Evolutionary conservation across 2,329 filamentous ascomycete species (phyloP).

Genomic region (Fusarium odoratissimum): DNA sequence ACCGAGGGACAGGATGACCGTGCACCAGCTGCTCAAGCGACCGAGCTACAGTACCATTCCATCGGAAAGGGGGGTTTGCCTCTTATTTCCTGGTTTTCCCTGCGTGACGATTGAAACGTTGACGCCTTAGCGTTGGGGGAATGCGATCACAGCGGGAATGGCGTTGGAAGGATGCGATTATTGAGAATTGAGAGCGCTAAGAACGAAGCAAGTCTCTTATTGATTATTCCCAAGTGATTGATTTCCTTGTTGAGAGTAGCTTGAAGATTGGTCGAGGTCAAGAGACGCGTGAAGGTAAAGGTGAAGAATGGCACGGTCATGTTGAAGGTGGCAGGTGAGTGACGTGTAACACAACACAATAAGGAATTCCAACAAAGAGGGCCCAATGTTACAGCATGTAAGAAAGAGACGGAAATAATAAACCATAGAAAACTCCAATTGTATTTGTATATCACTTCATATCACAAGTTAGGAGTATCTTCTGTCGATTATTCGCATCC

Average conservation of each 20-base stretch:
- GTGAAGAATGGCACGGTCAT: background rate
- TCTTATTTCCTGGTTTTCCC: background rate
- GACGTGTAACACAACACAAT: background rate
- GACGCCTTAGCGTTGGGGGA: conserved; percentile 25
- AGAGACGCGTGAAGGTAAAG: background rate
- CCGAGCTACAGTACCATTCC: conserved; percentile 27
- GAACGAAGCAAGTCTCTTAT: background rate
- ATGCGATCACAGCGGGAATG: conserved; percentile 25
- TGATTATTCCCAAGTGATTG: background rate
- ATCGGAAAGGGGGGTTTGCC: conserved; percentile 26
- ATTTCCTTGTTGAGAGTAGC: background rate
- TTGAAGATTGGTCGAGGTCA: background rate
- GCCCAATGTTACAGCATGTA: too few species aligned
- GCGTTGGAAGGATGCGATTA: conserved; percentile 10
- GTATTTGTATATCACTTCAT: background rate
- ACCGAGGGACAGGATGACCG: conserved; percentile 4
- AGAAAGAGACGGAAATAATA: background rate
- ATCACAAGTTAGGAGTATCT: background rate
- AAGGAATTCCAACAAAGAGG: background rate
- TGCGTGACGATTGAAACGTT: conserved; percentile 20
- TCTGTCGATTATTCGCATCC: background rate
- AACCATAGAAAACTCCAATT: background rate
- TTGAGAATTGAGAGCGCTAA: conserved; percentile 13
- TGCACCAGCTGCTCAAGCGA: background rate
- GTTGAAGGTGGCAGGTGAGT: background rate